Base-by-base conservation (phyloP, 345 rosid species). In the Eucalyptus regnans region DNA sequence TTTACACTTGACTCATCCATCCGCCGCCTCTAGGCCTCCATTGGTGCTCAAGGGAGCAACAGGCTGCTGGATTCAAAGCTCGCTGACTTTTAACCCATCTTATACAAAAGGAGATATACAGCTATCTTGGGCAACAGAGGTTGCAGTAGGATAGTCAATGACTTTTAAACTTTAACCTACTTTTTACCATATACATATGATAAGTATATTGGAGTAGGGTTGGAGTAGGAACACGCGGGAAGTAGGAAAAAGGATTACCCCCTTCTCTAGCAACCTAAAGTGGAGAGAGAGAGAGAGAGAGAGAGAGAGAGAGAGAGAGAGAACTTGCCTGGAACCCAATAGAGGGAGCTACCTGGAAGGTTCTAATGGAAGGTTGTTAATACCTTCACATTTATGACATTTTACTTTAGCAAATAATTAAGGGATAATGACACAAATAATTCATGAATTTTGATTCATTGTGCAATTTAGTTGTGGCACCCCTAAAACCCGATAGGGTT, bases 1-100 rank as follows among this genome's bases (percentile, higher is more conserved):
- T 22, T 52, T 52, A 87, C 95, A 50, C 92, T 95, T 88, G 98
- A 97, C 25, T 94, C 96, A 68, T 92, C 95, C 33, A 86, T 96
- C 87, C 94, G 94, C 58, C 96, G 97, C 84, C 94, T 96, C 89
- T 94, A 89, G 62, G 91, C 96, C 66, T 89, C 92, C 85, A 89
- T 92, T 79, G 50, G 27, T 54, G 43, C 89, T 66, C 86, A 81
- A 41, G 86, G 25, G 14, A 52, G 60, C 50, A 37, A 52, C 17
- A 68, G 50, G 86, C 88, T 48, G 27, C 60, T 93, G 91, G 91
- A 95, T 91, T 94, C 94, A 88, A 93, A 92, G 86, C 91, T 95
- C 18, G 93, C 92, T 7, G 94, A 94, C 56, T 52, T 52, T 52
- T 18, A 52, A 52, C 56, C 56, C 60, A 56, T 56, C 62, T 20